Evolutionary conservation across 176 grass and related monocot genomes (phyloP), one percentile per base, ranked within the genome.

Genomic region (Ensete glaucum): DNA sequence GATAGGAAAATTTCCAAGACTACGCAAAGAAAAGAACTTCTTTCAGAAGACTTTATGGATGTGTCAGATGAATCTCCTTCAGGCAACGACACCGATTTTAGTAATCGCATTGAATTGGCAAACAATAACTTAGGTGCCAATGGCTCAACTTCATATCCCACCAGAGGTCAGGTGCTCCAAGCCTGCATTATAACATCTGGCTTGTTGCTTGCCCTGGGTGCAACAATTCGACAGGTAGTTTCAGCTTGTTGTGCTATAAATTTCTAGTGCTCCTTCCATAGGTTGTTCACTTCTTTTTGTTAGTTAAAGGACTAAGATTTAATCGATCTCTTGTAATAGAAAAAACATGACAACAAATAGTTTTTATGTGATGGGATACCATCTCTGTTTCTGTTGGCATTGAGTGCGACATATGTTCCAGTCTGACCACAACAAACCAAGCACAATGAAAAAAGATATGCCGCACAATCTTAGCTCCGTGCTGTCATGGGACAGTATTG

Each of bases 121-220:
- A 66, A 15, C 10, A 52, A 70, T 20, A 81, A 72, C 80, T 48
- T 50, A 74, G 69, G 27, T 85, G 66, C 72, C 7, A 69, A 73
- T 62, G 64, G 13, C 2, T 74, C 78, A 55, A 49, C 67, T 78
- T 24, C 59, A 58, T 72, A 73, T 78, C 69, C 87, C 19, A 84
- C 76, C 15, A 87, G 92, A 90, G 79, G 26, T 82, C 80, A 78
- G 4, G 85, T 96, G 63, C 89, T 96, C 85, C 89, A 84, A 53
- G 85, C 92, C 48, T 96, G 89, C 51, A 76, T 76, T 54, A 50
- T 87, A 70, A 96, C 89, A 10, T 96, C 89, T 54, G 73, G 72
- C 54, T 82, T 88, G 71, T 73, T 96, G 57, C 63, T 92, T 71
- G 68, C 82, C 11, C 51, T 62, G 62, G 87, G 87, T 58, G 56